phyloP scores from a whole-genome alignment of 164 flowering plant genomes.

The Malania oleifera region DNA sequence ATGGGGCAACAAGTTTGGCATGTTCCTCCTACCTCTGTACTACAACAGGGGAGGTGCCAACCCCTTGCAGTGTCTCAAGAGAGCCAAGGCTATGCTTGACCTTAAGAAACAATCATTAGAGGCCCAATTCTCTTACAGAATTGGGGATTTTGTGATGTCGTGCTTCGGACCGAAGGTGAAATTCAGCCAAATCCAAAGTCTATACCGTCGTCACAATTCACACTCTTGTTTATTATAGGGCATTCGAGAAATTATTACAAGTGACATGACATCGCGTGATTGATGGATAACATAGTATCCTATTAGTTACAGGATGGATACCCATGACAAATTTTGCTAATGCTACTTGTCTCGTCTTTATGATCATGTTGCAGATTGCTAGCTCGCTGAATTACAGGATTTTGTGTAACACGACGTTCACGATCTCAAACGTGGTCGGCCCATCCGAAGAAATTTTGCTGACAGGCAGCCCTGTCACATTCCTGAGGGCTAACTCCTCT shows the following conservation, averaged over 20 bases:
- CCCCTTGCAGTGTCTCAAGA: constrained; percentile 46
- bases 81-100: constrained; percentile 58
- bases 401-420: constrained; percentile 63
- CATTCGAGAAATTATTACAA: too few species aligned
- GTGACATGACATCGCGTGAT: too few species aligned
- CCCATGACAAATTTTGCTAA: too few species aligned
- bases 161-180: constrained; percentile 61
- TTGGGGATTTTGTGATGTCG: constrained; percentile 43
- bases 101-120: constrained; percentile 65
- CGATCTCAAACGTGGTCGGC: constrained; percentile 67
- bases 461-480: constrained; percentile 55
- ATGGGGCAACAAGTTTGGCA: constrained; percentile 77
- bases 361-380: constrained; percentile 32
- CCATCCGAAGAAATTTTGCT: constrained; percentile 60
- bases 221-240: too few species aligned
- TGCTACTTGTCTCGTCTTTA: background rate
- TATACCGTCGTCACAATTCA: too few species aligned
- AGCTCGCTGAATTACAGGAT: constrained; percentile 50
- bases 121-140: constrained; percentile 46
- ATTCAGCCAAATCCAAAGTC: too few species aligned
- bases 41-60: constrained; percentile 34
- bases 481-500: constrained; percentile 35
- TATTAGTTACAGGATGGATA: too few species aligned
- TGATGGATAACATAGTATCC: too few species aligned
- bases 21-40: constrained; percentile 56